phyloP scores from a whole-genome alignment of 176 grass and related monocot species.

The Eragrostis curvula region DNA sequence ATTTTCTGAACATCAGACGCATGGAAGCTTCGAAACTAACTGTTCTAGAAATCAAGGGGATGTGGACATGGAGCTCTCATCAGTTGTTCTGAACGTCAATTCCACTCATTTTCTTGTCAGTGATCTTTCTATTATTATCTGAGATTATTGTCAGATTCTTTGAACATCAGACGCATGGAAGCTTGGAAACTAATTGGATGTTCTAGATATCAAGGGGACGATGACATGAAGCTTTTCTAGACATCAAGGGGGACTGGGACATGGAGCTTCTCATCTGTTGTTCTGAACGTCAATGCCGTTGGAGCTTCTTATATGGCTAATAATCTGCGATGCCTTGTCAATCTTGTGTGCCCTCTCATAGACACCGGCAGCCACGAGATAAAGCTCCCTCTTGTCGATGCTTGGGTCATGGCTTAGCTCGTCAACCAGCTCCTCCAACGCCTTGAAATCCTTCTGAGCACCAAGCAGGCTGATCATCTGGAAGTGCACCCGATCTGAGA shows the following conservation, averaged over 20 bases:
- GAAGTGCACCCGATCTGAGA: constrained; percentile 91
- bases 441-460: constrained; percentile 71
- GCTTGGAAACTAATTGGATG: neutral
- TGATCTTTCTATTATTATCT: neutral
- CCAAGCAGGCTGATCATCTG: constrained; percentile 96
- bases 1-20: neutral
- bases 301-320: constrained; percentile 65
- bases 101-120: neutral
- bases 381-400: constrained; percentile 88
- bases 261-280: constrained; percentile 46
- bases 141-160: neutral
- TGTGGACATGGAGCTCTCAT: too few species aligned
- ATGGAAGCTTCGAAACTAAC: neutral
- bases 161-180: neutral
- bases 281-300: constrained; percentile 8
- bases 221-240: too few species aligned
- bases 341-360: constrained; percentile 79
- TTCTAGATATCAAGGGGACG: neutral
- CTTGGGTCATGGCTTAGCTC: constrained; percentile 67
- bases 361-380: constrained; percentile 65
- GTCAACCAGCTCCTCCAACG: constrained; percentile 58
- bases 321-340: constrained; percentile 72
- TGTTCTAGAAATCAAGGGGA: neutral
- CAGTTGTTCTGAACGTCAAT: too few species aligned
- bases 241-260: neutral